These are phyloP conservation scores for Chrysopogon serrulatus DNA, from an alignment of 176 grass and related monocot species.

Conservation along the genomic window DNA sequence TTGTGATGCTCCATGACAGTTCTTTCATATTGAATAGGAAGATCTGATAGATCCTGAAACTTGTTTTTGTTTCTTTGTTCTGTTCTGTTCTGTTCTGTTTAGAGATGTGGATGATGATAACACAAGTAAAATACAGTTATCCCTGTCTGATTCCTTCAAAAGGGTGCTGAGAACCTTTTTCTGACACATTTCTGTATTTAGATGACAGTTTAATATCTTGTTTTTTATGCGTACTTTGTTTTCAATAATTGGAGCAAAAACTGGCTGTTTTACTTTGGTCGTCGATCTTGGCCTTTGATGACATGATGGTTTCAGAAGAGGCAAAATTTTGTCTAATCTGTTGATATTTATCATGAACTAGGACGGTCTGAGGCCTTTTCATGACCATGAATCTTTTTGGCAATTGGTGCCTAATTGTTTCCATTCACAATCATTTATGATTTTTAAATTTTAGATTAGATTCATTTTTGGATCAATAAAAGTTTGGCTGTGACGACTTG, in stretches of 20 bases:
- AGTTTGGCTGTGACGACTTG: background rate
- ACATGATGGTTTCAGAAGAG: slow-evolving; percentile 35
- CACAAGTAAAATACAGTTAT: slow-evolving; percentile 64
- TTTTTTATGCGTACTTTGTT: background rate
- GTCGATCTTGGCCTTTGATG: slow-evolving; percentile 39
- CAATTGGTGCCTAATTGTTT: background rate
- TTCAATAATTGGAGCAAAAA: background rate
- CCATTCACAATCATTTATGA: background rate
- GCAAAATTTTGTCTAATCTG: slow-evolving; percentile 1
- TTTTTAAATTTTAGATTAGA: background rate
- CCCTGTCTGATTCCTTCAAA: slow-evolving; percentile 58
- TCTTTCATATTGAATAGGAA: slow-evolving; percentile 66
- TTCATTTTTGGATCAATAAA: background rate
- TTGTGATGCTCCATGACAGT: slow-evolving; percentile 25
- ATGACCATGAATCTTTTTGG: background rate
- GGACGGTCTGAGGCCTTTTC: slow-evolving; percentile 67
- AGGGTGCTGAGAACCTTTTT: slow-evolving; percentile 54
- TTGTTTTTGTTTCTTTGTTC: background rate
- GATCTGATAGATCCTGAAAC: slow-evolving; percentile 42
- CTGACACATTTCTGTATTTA: slow-evolving; percentile 32
- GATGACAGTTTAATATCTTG: background rate
- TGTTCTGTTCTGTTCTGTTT: background rate
- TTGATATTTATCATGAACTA: slow-evolving; percentile 57
- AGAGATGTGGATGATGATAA: slow-evolving; percentile 61
- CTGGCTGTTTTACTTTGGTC: background rate